Conservation (phyloP, 257 asterid genomes). For the Handroanthus guayacan region DNA sequence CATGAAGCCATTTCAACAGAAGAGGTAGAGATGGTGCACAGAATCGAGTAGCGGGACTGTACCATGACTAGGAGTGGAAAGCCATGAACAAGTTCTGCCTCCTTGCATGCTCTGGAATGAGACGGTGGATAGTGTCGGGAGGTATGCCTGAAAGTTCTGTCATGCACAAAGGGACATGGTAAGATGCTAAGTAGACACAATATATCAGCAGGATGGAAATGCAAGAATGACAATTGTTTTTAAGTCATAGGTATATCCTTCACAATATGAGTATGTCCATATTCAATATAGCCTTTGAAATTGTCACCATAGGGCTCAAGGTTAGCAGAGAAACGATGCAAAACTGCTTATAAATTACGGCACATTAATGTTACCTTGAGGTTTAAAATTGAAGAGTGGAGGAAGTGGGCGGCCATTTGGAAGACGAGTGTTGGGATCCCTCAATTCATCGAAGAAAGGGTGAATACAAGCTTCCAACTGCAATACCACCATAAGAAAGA, state of each 20-base stretch:
- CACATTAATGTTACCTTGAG: constrained; percentile 63
- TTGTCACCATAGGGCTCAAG: background rate
- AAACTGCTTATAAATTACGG: background rate
- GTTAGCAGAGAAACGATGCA: background rate
- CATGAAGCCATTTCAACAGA: constrained; percentile 35
- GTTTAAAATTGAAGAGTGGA: constrained; percentile 89
- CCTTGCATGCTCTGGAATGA: constrained; percentile 95
- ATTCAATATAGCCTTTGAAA: background rate
- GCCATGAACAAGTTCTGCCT: constrained; percentile 98
- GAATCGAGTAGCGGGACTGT: background rate
- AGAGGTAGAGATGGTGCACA: constrained; percentile 21
- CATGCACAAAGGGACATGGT: constrained; percentile 18
- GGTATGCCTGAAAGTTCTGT: constrained; percentile 90
- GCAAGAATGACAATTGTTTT: constrained; percentile 22
- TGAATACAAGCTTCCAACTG: constrained; percentile 99
- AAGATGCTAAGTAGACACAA: constrained; percentile 17
- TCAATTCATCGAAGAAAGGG: constrained; percentile 93
- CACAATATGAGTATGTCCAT: background rate
- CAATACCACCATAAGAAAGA: constrained; percentile 31
- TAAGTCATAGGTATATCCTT: constrained; percentile 2
- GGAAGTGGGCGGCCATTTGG: constrained; percentile 99
- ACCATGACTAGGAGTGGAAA: constrained; percentile 62
- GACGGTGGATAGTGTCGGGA: constrained; percentile 80
- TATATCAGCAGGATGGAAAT: background rate
- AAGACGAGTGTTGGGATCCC: constrained; percentile 84